Evolutionary conservation across 495 filamentous ascomycete species (phyloP).

Genomic region (Pseudotulostoma volvatum): DNA sequence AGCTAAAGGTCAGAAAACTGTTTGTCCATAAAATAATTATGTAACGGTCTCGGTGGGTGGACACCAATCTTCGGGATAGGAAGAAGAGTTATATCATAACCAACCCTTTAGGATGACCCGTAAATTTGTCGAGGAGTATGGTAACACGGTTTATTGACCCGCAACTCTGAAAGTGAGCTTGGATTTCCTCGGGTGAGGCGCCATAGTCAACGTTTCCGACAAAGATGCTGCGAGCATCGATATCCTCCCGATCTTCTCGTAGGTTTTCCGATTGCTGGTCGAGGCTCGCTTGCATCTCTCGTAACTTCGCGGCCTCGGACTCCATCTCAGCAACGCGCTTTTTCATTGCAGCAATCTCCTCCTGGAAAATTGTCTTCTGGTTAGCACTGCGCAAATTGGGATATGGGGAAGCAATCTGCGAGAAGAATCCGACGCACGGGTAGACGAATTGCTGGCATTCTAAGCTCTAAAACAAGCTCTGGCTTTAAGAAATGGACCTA

Average conservation of each 20-base stretch:
- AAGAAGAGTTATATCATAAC: conserved; percentile 28
- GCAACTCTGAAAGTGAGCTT: conserved; percentile 95
- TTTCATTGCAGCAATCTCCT: conserved; percentile 98
- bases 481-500: conserved; percentile 11
- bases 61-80: conserved; percentile 1
- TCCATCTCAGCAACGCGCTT: conserved; percentile 97
- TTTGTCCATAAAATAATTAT: too few species aligned
- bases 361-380: conserved; percentile 25
- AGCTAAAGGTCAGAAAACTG: conserved; percentile 28
- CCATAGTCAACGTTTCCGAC: conserved; percentile 99
- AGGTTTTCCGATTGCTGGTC: conserved; percentile 72
- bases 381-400: too few species aligned
- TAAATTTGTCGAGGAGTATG: conserved; percentile 94
- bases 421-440: too few species aligned
- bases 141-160: conserved; percentile 97
- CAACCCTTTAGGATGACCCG: conserved; percentile 95
- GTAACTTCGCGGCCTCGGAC: conserved; percentile 84
- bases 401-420: too few species aligned
- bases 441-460: too few species aligned
- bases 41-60: too few species aligned
- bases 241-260: conserved; percentile 85
- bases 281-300: conserved; percentile 86
- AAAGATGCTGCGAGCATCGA: conserved; percentile 91
- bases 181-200: conserved; percentile 94
- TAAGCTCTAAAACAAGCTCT: neutral